A percentile compares a stretch with the other conserved stretches of the same genome.
phyloP scores from a whole-genome alignment of 768 basidiomycete species.

The Russula sp. region DNA sequence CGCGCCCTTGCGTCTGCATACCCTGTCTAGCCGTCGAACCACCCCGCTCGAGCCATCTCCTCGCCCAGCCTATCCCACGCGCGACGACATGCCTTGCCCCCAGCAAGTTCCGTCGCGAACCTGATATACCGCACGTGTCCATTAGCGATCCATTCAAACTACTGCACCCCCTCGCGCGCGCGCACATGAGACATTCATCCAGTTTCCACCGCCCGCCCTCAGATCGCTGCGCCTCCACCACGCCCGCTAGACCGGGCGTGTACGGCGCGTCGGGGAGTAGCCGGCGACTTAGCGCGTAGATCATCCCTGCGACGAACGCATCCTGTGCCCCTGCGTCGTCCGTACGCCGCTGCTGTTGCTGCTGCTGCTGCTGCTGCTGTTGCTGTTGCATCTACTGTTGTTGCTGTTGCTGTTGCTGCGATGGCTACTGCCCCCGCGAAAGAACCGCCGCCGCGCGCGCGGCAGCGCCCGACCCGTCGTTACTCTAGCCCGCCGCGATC shows the following conservation, averaged over 20 bases:
- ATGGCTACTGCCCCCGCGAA: slow-evolving; percentile 1
- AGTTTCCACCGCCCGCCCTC: slow-evolving; percentile 59
- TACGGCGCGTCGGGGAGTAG: slow-evolving; percentile 74
- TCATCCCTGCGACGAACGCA: slow-evolving; percentile 85
- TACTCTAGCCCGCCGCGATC: slow-evolving; percentile 28
- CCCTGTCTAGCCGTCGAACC: slow-evolving; percentile 52
- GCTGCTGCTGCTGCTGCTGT: background rate
- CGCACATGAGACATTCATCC: slow-evolving; percentile 75
- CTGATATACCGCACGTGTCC: slow-evolving; percentile 32
- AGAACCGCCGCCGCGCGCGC: background rate
- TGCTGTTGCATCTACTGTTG: background rate
- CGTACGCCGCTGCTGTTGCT: slow-evolving; percentile 26
- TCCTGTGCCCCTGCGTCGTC: slow-evolving; percentile 78
- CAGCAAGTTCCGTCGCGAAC: slow-evolving; percentile 80
- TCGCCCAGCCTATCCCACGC: slow-evolving; percentile 64
- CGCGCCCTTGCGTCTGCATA: background rate
- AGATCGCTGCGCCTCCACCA: slow-evolving; percentile 22
- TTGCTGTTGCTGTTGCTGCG: background rate
- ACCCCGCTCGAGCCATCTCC: slow-evolving; percentile 70
- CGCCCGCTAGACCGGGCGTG: slow-evolving; percentile 43
- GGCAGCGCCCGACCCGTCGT: slow-evolving; percentile 26
- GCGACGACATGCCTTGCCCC: slow-evolving; percentile 58
- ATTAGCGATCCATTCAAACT: background rate
- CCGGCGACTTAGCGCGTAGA: slow-evolving; percentile 67
- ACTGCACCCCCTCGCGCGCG: background rate